Conservation (phyloP, 306 rosid species). For the Ziziphus jujuba region DNA sequence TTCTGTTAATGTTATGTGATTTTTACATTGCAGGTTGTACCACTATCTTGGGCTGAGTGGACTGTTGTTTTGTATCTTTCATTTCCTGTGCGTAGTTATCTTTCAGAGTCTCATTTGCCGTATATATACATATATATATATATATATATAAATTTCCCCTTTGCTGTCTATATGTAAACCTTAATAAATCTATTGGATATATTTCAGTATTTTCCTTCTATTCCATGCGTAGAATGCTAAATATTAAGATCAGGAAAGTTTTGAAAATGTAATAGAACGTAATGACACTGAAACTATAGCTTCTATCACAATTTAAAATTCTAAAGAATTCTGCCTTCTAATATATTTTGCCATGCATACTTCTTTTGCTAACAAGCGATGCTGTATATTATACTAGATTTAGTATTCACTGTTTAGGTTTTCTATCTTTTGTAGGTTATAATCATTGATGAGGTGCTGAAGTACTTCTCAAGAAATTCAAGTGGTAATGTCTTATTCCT, state of each 20-base stretch:
- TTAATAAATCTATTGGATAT: background rate
- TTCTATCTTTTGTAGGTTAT: constrained; percentile 56
- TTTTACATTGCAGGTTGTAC: constrained; percentile 64
- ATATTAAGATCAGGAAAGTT: too few relatives aligned
- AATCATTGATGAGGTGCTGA: constrained; percentile 84
- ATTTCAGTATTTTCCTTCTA: background rate
- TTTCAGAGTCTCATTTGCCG: background rate
- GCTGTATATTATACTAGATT: background rate
- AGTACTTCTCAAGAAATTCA: constrained; percentile 85
- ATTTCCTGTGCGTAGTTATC: constrained; percentile 62
- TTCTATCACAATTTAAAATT: too few relatives aligned
- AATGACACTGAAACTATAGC: too few relatives aligned
- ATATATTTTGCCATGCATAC: too few relatives aligned
- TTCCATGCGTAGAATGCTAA: too few relatives aligned
- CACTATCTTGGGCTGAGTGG: constrained; percentile 93
- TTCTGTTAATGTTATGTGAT: constrained; percentile 2
- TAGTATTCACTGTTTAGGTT: background rate
- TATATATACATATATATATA: background rate
- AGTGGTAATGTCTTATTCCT: constrained; percentile 47
- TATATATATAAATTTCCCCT: too few relatives aligned
- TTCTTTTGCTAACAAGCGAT: background rate
- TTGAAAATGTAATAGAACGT: too few relatives aligned
- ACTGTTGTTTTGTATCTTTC: constrained; percentile 82
- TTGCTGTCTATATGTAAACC: background rate
- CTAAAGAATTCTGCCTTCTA: too few relatives aligned